Evolutionary conservation across 2,329 filamentous ascomycete species (phyloP).

Genomic region (Stachybotrys chlorohalonatus): DNA sequence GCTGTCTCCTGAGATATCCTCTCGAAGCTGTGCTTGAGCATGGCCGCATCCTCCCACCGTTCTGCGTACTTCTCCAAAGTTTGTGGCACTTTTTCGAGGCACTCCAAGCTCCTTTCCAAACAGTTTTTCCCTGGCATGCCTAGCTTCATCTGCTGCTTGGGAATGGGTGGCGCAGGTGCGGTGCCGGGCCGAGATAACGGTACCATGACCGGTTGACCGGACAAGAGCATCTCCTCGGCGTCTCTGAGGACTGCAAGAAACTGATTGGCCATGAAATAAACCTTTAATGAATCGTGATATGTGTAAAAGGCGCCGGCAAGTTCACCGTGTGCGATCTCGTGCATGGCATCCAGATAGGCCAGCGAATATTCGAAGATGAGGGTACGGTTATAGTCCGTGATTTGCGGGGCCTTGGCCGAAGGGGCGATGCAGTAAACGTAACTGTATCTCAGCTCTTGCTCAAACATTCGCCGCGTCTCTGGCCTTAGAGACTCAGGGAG

Average conservation of each 20-base stretch:
- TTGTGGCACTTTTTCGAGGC: conserved; percentile 43
- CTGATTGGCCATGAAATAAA: conserved; percentile 65
- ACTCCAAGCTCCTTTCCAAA: conserved; percentile 44
- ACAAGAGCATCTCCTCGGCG: conserved; percentile 46
- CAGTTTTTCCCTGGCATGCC: conserved; percentile 35
- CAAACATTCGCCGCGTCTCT: conserved; percentile 66
- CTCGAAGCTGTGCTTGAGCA: conserved; percentile 46
- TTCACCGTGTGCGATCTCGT: conserved; percentile 53
- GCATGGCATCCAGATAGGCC: conserved; percentile 69
- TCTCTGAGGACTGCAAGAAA: conserved; percentile 52
- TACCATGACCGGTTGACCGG: conserved; percentile 35
- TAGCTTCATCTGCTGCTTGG: conserved; percentile 27
- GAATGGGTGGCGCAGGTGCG: conserved; percentile 43
- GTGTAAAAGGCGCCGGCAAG: conserved; percentile 62
- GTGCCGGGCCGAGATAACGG: conserved; percentile 37
- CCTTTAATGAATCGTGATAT: conserved; percentile 78
- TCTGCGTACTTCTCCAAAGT: conserved; percentile 48
- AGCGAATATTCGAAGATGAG: conserved; percentile 82
- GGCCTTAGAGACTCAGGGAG: conserved; percentile 57
- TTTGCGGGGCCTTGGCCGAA: conserved; percentile 61
- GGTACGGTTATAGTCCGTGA: conserved; percentile 67
- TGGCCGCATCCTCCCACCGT: conserved; percentile 48
- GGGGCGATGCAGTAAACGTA: conserved; percentile 85
- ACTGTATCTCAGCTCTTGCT: conserved; percentile 83
- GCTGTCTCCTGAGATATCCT: conserved; percentile 34